Base-by-base conservation (phyloP, 495 filamentous ascomycete species). In the Neurospora sp. region DNA sequence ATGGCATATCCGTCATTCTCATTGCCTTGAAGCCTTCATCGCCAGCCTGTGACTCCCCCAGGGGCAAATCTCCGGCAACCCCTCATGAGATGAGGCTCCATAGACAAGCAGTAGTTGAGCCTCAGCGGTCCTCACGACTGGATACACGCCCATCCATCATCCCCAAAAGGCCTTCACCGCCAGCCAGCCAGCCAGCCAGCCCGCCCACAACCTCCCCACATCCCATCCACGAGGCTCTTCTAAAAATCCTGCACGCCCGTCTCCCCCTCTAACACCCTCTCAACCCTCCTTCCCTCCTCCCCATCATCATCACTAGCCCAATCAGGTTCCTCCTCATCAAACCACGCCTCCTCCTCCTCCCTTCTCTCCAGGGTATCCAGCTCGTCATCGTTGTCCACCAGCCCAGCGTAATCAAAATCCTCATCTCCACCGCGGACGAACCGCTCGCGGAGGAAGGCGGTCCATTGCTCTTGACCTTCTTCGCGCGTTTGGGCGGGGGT, bases 241-340 rank as follows among this genome's bases (percentile, higher is more conserved):
- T 80, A 96, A 72, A 90, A 96, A 81, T 96, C 93, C 78, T 95
- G 92, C 42, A 95, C 83, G 1, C 93, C 93, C 22, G 93, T 95
- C 81, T 95, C 89, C 4, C 92, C 91, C 37, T 80, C 82, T 20
- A 91, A 76, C 31, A 75, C 40, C 41, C 75, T 73, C 18, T 81
- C 79, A 45, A 76, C 68, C 20, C 38, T 59, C 40, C 83, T n/a
- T 80, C 40, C 9, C 16, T 14, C 72, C 45, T 76, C 89, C 74
- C 82, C 84, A 9, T 82, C 79, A 14, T 77, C 76, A 59, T 81
- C 84, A 42, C 85, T 89, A 70, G 84, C 80, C 88, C 88, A 92
- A 40, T 83, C 84, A 1, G 91, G 88, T 69, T 91, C 89, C 81
- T 94, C 91, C n/a, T 88, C 89, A 27, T 92, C 91, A 78, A 95